Base-by-base conservation (phyloP, 2,329 filamentous ascomycete genomes). In the Penicillium sp. region DNA sequence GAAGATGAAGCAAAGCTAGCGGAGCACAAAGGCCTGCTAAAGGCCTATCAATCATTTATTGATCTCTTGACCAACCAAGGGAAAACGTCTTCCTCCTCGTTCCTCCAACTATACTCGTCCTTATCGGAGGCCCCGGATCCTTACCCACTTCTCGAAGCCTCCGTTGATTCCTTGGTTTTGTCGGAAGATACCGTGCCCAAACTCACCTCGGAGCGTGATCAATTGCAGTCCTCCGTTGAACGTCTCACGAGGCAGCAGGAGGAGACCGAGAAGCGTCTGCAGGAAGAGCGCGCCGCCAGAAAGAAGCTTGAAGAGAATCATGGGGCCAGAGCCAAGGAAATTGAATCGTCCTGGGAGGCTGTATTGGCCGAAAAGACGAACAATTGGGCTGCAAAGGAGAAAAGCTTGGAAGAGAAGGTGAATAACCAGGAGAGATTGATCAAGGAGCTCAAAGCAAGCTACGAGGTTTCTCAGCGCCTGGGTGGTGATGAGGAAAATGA, bases 31-130 rank as follows among this genome's bases (percentile, higher is more conserved):
- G 85, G 85, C 32, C 76, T 99, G 44, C 76, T 99, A 52, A 97
- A 96, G 80, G 91, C 92, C 43, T 99, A 99, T 78, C 94, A 99
- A 75, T 89, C 88, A 46, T 99, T 97, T 68, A 97, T 99, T 71
- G 94, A 99, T 69, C 86, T 96, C 51, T 82, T 99, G 55, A 95
- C 94, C 17, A 97, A 93, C 71, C 93, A 97, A 72, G 94, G 91
- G 62, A 99, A 99, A 74, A 85, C 90, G 5, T 90, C 94, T 47
- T 95, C 96, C 63, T 92, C 91, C 13, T 88, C 92, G 6, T 99
- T 99, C 68, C 80, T 99, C 56, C 90, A 96, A 66, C 81, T 94
- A 23, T 99, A 99, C 71, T 94, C 91, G 4, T 89, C 91, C 3
- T 80, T 99, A 26, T 96, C 93, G 46, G 95, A 99, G 77, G 94